Evolutionary conservation across 768 basidiomycete species (phyloP).

Genomic region (Pisolithus marmoratus): DNA sequence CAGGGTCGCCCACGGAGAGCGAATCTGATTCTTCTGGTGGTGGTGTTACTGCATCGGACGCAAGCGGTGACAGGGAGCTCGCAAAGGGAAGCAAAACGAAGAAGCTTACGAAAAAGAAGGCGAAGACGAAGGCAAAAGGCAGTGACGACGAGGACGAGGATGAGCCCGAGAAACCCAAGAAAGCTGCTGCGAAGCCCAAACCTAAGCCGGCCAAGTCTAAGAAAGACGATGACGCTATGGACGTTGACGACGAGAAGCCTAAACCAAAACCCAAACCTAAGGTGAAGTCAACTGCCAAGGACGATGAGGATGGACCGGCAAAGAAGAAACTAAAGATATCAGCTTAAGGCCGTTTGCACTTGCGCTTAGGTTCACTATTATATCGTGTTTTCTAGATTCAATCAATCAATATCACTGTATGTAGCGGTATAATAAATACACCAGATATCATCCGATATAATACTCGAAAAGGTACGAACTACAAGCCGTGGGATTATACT

Average conservation of each 20-base stretch:
- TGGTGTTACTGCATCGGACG: conserved; percentile 78
- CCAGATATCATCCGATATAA: neutral
- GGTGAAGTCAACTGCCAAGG: conserved; percentile 27
- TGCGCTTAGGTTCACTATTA: neutral
- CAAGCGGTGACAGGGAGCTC: conserved; percentile 71
- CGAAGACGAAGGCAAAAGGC: conserved; percentile 38
- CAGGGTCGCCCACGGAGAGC: conserved; percentile 78
- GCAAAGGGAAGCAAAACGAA: conserved; percentile 35
- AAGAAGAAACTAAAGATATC: conserved; percentile 74
- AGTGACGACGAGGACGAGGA: conserved; percentile 35
- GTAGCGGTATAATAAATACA: neutral
- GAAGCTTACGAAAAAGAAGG: conserved; percentile 37
- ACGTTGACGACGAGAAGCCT: conserved; percentile 36
- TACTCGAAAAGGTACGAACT: neutral
- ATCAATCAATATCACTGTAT: conserved; percentile 3
- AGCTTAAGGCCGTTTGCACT: conserved; percentile 19
- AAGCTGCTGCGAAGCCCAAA: conserved; percentile 41
- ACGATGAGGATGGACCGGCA: conserved; percentile 47
- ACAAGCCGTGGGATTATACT: neutral
- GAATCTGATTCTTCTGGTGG: conserved; percentile 62
- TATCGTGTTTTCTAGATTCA: conserved; percentile 1
- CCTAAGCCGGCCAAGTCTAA: conserved; percentile 35
- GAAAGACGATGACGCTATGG: conserved; percentile 44
- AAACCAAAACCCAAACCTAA: conserved; percentile 40
- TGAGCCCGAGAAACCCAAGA: conserved; percentile 40